phyloP scores from a whole-genome alignment of 495 filamentous ascomycete genomes.

The Aspergillus ellipticus region DNA sequence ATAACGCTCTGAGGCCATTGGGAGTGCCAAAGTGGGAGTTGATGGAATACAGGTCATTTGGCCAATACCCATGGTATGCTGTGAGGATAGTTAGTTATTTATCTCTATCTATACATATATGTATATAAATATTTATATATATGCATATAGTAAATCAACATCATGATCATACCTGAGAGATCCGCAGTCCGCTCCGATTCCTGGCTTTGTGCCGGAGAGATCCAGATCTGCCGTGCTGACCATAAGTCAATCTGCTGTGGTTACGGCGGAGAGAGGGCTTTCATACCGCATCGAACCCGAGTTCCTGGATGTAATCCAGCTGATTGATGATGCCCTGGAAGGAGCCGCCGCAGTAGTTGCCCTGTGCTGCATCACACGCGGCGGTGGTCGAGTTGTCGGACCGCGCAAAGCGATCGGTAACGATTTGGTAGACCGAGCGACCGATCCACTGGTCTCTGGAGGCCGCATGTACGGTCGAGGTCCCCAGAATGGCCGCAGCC shows the following conservation, averaged over 20 bases:
- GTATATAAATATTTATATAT: not conserved
- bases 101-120: too few relatives aligned
- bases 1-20: not conserved
- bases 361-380: not conserved
- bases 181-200: not conserved
- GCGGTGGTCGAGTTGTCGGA: not conserved
- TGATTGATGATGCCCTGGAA: conserved; percentile 1
- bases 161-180: not conserved
- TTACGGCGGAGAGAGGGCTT: too few relatives aligned
- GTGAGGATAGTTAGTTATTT: too few relatives aligned
- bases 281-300: conserved; percentile 1
- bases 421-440: conserved; percentile 1
- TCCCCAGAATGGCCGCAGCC: not conserved
- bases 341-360: conserved; percentile 1
- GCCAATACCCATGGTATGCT: conserved; percentile 5
- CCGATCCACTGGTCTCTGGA: conserved; percentile 1
- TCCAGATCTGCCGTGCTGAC: not conserved
- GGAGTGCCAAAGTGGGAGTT: conserved; percentile 1
- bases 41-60: conserved; percentile 4
- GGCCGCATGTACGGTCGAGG: not conserved
- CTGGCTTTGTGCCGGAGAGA: not conserved
- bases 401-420: conserved; percentile 1
- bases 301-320: not conserved
- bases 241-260: not conserved
- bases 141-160: not conserved